A percentile compares a stretch with the other conserved stretches of the same genome.
Conservation (phyloP, 805 yeast genomes). For the Tetrapisispora namnaoensis region DNA sequence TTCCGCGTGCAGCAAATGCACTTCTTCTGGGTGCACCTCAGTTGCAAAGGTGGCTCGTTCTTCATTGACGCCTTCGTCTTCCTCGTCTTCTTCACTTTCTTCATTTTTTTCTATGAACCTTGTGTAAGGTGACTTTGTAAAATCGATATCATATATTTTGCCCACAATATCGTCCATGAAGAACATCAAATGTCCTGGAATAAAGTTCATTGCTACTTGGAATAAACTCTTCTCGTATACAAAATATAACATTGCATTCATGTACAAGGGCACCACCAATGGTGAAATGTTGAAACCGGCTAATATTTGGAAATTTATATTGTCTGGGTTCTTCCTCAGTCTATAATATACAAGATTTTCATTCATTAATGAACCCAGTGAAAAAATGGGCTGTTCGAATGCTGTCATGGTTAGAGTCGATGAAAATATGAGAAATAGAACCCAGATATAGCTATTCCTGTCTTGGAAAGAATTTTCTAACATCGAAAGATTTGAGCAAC, state of each 20-base stretch:
- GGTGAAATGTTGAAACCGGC: constrained; percentile 19
- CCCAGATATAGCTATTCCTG: constrained; percentile 22
- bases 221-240: constrained; percentile 9
- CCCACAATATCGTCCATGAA: constrained; percentile 21
- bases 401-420: constrained; percentile 16
- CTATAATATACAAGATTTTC: constrained; percentile 23
- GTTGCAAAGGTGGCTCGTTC: neutral
- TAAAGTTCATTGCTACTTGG: constrained; percentile 18
- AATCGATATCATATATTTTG: constrained; percentile 20
- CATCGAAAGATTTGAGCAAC: constrained; percentile 17
- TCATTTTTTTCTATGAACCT: constrained; percentile 10
- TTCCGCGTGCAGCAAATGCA: neutral
- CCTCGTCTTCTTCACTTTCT: neutral
- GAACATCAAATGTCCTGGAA: constrained; percentile 24
- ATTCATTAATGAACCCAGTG: constrained; percentile 20
- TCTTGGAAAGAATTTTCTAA: constrained; percentile 20
- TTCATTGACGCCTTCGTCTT: neutral
- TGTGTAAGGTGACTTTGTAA: constrained; percentile 23
- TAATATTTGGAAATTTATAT: constrained; percentile 12
- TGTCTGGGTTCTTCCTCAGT: constrained; percentile 13
- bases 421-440: constrained; percentile 7
- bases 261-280: constrained; percentile 16
- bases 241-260: constrained; percentile 16
- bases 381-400: constrained; percentile 20
- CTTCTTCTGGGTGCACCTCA: neutral